Evolutionary conservation across 1,284 basidiomycete genomes (phyloP).

Genomic region (Malassezia japonica): DNA sequence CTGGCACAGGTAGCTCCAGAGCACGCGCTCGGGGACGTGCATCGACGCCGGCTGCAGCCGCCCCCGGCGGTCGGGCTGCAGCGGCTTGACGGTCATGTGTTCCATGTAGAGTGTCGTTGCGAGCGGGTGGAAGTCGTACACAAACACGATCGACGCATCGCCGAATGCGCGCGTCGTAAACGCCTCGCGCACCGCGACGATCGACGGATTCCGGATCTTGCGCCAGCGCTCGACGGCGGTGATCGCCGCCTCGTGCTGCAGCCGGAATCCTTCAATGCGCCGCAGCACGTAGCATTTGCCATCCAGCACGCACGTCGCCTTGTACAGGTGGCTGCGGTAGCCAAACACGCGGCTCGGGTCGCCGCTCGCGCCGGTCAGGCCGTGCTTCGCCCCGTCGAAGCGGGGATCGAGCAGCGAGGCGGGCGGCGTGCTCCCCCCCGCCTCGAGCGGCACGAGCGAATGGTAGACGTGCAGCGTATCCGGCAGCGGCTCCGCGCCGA

Average conservation of each 20-base stretch:
- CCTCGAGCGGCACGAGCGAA: conserved; percentile 68
- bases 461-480: conserved; percentile 86
- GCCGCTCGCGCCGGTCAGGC: conserved; percentile 29
- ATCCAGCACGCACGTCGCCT: conserved; percentile 68
- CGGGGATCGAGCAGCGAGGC: conserved; percentile 30
- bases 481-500: conserved; percentile 57
- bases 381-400: conserved; percentile 25
- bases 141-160: conserved; percentile 76
- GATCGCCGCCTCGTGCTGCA: conserved; percentile 64
- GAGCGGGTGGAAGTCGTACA: conserved; percentile 81
- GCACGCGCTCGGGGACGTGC: conserved; percentile 64
- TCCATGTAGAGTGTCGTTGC: conserved; percentile 71
- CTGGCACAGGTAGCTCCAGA: conserved; percentile 92
- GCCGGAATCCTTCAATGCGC: conserved; percentile 77
- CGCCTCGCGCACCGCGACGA: conserved; percentile 77
- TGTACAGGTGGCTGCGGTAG: conserved; percentile 66
- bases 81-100: conserved; percentile 52
- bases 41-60: conserved; percentile 37
- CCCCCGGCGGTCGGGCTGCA: conserved; percentile 45
- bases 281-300: conserved; percentile 69
- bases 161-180: conserved; percentile 90
- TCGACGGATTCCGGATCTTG: conserved; percentile 71
- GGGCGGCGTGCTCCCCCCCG: conserved; percentile 22
- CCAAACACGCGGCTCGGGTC: conserved; percentile 52
- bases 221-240: conserved; percentile 77